Base-by-base conservation (phyloP, 2,329 filamentous ascomycete species). In the Pyrenophora tritici-repentis region DNA sequence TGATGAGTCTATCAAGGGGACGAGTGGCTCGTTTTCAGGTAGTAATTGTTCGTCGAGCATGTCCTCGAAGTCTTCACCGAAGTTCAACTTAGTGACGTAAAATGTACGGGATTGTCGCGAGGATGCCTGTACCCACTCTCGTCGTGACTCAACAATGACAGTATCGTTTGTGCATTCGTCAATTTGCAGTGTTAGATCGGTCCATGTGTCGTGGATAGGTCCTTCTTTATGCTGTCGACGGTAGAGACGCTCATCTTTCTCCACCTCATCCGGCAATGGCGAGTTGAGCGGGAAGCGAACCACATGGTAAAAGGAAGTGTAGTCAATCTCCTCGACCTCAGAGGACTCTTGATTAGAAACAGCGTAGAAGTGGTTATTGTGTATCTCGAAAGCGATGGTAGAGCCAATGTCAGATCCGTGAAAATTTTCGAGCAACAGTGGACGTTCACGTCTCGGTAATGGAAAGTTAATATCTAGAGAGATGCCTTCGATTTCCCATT, bases 151-250 rank as follows among this genome's bases (percentile, higher is more conserved):
- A 0, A 89, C 72, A 14, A 90, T 85, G 42, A 82, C 76, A 1
- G 88, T 71, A 12, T 78, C 70, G 1, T 84, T 83, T 0, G 81
- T 85, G 9, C 62, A 61, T 52, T 89, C 84, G 51, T 89, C 83
- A 29, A 76, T 77, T 22, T 83, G 79, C 1, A 91, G 74, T 3
- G 81, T 81, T 3, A 92, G 73, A 50, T 85, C 83, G 0, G 83
- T 87, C 88, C 88, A 92, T 2, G 86, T 81, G 60, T 91, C 86
- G 58, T 91, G 87, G 13, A 91, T 84, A 0, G 86, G 83, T 0
- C 88, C 88, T 67, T 91, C 88, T 22, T 75, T 76, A 59, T 90
- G 85, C 42, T 87, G 79, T 13, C 88, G 82, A 6, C 88, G 79
- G 81, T 86, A 90, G 37, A 86, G 79, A 16, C 76, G 73, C 36